A percentile compares a stretch with the other conserved stretches of the same genome.
These are phyloP conservation scores for Schoenoplectus tabernaemontani DNA, from an alignment of 202 grass and related monocot species.

Conservation along the genomic window DNA sequence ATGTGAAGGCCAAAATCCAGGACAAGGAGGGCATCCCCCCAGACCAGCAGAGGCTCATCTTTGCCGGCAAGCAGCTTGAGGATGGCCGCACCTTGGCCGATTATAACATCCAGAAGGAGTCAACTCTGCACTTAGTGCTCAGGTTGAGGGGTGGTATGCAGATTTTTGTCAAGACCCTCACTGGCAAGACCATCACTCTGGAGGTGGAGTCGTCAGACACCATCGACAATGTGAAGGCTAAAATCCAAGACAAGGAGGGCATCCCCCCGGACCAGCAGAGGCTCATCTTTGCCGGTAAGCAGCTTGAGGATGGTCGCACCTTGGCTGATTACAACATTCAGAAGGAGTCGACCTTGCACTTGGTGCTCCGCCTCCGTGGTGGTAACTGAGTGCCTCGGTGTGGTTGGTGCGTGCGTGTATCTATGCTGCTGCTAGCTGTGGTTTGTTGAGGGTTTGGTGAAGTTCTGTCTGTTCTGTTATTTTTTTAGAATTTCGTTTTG, in stretches of 20 bases:
- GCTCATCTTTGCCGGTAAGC: conserved; percentile 23
- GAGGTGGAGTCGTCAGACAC: conserved; percentile 40
- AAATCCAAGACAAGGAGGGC: conserved; percentile 45
- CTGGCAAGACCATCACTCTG: conserved; percentile 32
- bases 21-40: conserved; percentile 47
- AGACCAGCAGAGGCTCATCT: conserved; percentile 41
- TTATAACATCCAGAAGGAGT: conserved; percentile 59
- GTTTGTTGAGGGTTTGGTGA: neutral
- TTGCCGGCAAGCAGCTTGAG: conserved; percentile 34
- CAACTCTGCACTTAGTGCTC: conserved; percentile 42
- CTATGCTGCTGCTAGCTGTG: neutral
- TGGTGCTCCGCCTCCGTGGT: conserved; percentile 42
- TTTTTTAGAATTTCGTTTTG: neutral
- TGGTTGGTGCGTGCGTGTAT: neutral
- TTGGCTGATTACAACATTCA: conserved; percentile 26
- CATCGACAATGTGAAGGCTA: conserved; percentile 30
- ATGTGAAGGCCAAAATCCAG: too few species aligned
- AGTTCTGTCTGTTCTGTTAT: neutral
- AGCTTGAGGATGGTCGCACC: conserved; percentile 26
- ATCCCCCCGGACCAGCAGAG: conserved; percentile 47
- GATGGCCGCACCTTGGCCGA: conserved; percentile 40
- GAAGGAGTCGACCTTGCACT: conserved; percentile 21
- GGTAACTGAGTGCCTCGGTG: conserved; percentile 20
- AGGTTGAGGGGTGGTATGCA: too few species aligned
- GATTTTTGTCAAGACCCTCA: conserved; percentile 46